A percentile compares a stretch with the other conserved stretches of the same genome.
Conservation (phyloP, 345 rosid genomes). For the Linum lewisii region DNA sequence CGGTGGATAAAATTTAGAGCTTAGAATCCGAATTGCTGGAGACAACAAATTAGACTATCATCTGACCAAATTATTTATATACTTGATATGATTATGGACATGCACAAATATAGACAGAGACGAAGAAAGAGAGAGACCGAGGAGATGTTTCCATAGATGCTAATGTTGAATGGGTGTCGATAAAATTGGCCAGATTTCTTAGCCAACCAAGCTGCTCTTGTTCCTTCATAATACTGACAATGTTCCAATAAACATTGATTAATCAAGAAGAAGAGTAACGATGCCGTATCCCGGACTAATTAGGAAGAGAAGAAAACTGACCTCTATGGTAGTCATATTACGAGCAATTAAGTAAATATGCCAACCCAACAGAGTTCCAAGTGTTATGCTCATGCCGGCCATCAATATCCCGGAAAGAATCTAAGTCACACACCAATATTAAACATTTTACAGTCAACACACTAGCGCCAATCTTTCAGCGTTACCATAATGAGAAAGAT, state of each 20-base stretch:
- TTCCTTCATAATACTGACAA: slow-evolving; percentile 60
- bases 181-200: slow-evolving; percentile 75
- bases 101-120: neutral
- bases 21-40: no score
- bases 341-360: slow-evolving; percentile 62
- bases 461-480: neutral
- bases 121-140: slow-evolving; percentile 28
- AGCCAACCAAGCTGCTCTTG: slow-evolving; percentile 67
- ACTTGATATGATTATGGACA: no score
- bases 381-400: slow-evolving; percentile 34
- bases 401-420: slow-evolving; percentile 35
- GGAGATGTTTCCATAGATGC: slow-evolving; percentile 51
- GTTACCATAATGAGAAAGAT: neutral
- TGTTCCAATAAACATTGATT: slow-evolving; percentile 7
- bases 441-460: neutral
- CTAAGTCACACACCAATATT: slow-evolving; percentile 18
- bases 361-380: slow-evolving; percentile 70
- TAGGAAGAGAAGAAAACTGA: slow-evolving; percentile 7
- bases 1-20: neutral
- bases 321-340: slow-evolving; percentile 89
- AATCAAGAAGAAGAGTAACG: slow-evolving; percentile 7
- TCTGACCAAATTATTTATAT: neutral
- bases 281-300: neutral
- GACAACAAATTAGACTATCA: neutral
- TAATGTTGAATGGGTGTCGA: slow-evolving; percentile 50